These are phyloP conservation scores for Torulaspora gathmanii DNA, from an alignment of 805 yeast genomes.

Conservation along the genomic window DNA sequence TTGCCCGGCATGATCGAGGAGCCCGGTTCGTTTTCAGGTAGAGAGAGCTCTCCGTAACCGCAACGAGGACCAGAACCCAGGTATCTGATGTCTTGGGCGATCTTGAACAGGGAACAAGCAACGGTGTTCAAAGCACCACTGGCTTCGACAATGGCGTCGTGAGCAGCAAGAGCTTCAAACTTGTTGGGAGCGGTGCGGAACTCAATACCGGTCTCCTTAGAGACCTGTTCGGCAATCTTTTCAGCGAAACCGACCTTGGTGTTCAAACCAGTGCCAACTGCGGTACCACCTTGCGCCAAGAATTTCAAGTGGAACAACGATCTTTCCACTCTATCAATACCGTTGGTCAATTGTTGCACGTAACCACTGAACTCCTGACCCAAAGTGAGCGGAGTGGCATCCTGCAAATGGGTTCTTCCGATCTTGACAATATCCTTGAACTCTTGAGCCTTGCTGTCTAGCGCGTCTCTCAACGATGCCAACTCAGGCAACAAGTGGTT, in stretches of 20 bases:
- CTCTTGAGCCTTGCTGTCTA: conserved; percentile 73
- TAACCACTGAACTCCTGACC: conserved; percentile 99
- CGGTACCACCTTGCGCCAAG: conserved; percentile 99
- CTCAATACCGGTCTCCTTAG: conserved; percentile 79
- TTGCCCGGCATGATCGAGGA: conserved; percentile 99
- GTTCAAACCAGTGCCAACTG: conserved; percentile 98
- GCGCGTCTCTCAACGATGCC: conserved; percentile 68
- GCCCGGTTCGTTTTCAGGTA: conserved; percentile 99
- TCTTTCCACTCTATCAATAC: conserved; percentile 78
- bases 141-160: conserved; percentile 96
- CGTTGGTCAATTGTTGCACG: conserved; percentile 87
- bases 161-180: conserved; percentile 98
- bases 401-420: conserved; percentile 98
- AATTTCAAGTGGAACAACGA: conserved; percentile 69
- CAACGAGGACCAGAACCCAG: conserved; percentile 99
- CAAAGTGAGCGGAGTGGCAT: conserved; percentile 94
- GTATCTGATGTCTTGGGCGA: conserved; percentile 97
- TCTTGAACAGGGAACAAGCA: conserved; percentile 89
- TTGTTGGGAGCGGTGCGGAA: conserved; percentile 97
- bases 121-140: conserved; percentile 95
- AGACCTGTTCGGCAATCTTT: conserved; percentile 79
- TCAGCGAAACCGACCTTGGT: conserved; percentile 86
- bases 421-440: conserved; percentile 89
- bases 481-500: conserved; percentile 75
- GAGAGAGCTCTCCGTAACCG: conserved; percentile 92